Base-by-base conservation (phyloP, 106 monocot species). In the Triglochin maritima region DNA sequence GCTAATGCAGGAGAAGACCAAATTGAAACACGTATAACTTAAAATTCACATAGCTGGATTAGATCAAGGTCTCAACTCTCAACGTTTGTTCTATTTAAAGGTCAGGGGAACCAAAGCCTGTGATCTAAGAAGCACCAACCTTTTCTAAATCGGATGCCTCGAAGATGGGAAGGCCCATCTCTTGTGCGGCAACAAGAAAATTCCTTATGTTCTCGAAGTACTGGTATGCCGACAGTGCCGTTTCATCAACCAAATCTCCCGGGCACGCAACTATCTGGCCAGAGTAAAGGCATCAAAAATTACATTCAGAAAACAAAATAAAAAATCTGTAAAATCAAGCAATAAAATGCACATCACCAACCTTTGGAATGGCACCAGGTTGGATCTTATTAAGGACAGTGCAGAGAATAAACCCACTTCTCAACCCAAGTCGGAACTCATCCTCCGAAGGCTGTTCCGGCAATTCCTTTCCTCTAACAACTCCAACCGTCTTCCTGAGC, bases 161-260 rank as follows among this genome's bases (percentile, higher is more conserved):
- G 76, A 98, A 98, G 42, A 76, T 77, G 2, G 96, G 96, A 47
- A 98, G 59, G 41, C 96, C 91, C 48, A 86, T 80, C n/a, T 91
- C 84, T 67, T 88, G 83, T 17, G 81, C 75, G 6, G 87, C 88
- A 62, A 86, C 90, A 54, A 91, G 91, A 46, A 86, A 98, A 64
- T 98, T 98, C 53, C 96, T 81, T 5, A 98, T 80, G 69, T 98
- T 98, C 82, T 98, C 96, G 71, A 98, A 98, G 67, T 98, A 98
- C 56, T 98, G 96, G 70, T 83, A 98, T 12, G 96, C 96, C 5
- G 88, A 83, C 56, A 92, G 46, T 44, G 91, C 88, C 66, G 88
- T 84, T 77, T 98, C 96, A 57, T 81, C 69, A 46, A 81, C 56
- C 7, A 86, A 74, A 70, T 91, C 86, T 46, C 72, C 86, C 12